Evolutionary conservation across 148 eudicot species (phyloP).

Genomic region (Fagopyrum tataricum): DNA sequence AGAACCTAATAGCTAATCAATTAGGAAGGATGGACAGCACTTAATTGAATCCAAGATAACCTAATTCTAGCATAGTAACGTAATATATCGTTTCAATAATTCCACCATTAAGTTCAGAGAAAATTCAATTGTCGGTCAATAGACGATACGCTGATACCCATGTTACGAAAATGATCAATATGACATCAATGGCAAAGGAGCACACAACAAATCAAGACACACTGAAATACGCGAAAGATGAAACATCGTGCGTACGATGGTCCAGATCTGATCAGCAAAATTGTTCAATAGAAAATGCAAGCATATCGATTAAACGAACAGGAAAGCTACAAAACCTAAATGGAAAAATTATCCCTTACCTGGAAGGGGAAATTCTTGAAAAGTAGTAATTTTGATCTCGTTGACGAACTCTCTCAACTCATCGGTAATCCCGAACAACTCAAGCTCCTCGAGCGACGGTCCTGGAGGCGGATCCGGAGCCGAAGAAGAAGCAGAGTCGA

Average conservation of each 20-base stretch:
- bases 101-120: not conserved
- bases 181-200: not conserved
- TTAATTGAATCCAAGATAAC: not conserved
- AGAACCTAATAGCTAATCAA: not conserved
- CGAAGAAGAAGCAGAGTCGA: too few relatives aligned
- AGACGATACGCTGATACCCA: not conserved
- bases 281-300: not conserved
- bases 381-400: constrained; percentile 52
- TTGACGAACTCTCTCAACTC: constrained; percentile 82
- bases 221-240: not conserved
- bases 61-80: not conserved
- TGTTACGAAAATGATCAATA: not conserved
- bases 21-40: not conserved
- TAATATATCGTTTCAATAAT: not conserved
- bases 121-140: not conserved
- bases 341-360: constrained; percentile 24
- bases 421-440: constrained; percentile 65
- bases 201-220: not conserved
- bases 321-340: too few relatives aligned
- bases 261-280: constrained; percentile 4
- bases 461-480: too few relatives aligned
- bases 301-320: not conserved
- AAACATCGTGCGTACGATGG: not conserved
- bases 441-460: constrained; percentile 32
- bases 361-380: constrained; percentile 67